These are phyloP conservation scores for Eutrema yunnanense DNA, from an alignment of 345 rosid genomes.

Conservation along the genomic window DNA sequence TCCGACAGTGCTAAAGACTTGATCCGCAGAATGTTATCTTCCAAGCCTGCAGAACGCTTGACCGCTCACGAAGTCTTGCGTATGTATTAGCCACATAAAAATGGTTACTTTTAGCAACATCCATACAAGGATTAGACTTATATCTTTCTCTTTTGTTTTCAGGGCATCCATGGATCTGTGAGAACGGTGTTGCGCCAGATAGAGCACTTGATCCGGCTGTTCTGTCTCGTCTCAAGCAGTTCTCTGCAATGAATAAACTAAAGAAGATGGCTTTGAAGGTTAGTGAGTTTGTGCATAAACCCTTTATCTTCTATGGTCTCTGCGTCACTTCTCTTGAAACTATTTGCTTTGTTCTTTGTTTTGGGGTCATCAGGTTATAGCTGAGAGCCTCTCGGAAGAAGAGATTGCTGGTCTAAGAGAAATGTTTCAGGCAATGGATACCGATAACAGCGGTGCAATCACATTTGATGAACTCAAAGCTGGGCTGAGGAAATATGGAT, in stretches of 20 bases:
- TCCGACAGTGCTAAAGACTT: slow-evolving; percentile 89
- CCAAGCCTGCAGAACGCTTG: slow-evolving; percentile 67
- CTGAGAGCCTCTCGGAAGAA: slow-evolving; percentile 98
- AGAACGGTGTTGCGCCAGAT: slow-evolving; percentile 99
- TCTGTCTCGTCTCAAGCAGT: slow-evolving; percentile 90
- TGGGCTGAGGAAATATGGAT: slow-evolving; percentile 85
- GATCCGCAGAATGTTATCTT: slow-evolving; percentile 72
- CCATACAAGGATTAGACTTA: neutral
- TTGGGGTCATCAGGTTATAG: slow-evolving; percentile 63
- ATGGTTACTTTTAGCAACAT: neutral
- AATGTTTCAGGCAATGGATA: slow-evolving; percentile 92
- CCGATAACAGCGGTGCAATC: slow-evolving; percentile 96
- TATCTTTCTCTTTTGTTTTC: neutral
- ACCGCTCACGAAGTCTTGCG: slow-evolving; percentile 97
- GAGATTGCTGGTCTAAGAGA: slow-evolving; percentile 95
- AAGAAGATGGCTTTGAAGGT: slow-evolving; percentile 98
- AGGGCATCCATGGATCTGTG: slow-evolving; percentile 99
- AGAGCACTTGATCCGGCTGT: slow-evolving; percentile 91
- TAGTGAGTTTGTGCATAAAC: slow-evolving; percentile 10
- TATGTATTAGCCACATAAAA: slow-evolving; percentile 32
- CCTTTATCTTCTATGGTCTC: neutral
- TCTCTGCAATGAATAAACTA: slow-evolving; percentile 98
- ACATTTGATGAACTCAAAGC: slow-evolving; percentile 98
- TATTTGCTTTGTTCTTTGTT: slow-evolving; percentile 11
- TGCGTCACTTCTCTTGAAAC: neutral